phyloP scores from a whole-genome alignment of 331 rosid genomes.

The Rhamnella rubrinervis region DNA sequence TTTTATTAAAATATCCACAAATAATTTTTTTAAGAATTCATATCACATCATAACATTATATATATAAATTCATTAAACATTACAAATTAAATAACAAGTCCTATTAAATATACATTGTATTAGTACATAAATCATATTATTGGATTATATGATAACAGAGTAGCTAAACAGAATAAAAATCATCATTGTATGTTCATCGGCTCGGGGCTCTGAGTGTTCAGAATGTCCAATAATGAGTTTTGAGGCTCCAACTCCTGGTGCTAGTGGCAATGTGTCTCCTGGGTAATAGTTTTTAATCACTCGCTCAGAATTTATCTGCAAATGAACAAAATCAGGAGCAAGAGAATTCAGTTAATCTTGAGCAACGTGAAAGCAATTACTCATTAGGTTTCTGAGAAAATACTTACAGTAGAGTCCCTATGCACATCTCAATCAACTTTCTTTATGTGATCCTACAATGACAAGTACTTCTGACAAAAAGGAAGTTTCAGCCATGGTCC shows the following conservation, averaged over 20 bases:
- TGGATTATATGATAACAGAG: background rate
- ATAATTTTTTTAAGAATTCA: too few relatives aligned
- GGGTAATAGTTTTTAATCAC: conserved; percentile 83
- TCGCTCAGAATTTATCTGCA: conserved; percentile 87
- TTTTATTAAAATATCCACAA: too few relatives aligned
- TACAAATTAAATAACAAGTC: too few relatives aligned
- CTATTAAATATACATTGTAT: too few relatives aligned
- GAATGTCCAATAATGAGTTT: conserved; percentile 68
- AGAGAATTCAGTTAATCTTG: background rate
- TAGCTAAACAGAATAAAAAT: background rate
- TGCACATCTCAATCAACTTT: too few relatives aligned
- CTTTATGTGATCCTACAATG: too few relatives aligned
- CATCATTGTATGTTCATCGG: conserved; percentile 71
- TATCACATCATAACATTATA: too few relatives aligned
- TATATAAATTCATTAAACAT: too few relatives aligned
- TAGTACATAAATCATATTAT: too few relatives aligned
- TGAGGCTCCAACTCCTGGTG: conserved; percentile 90
- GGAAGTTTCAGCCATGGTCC: too few relatives aligned
- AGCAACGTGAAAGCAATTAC: background rate
- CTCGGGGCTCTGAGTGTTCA: conserved; percentile 55
- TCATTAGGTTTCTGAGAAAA: background rate
- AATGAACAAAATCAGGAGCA: background rate
- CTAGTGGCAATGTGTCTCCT: conserved; percentile 83
- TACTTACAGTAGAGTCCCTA: conserved; percentile 77
- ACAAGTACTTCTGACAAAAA: too few relatives aligned